phyloP scores from a whole-genome alignment of 176 grass and related monocot species.

The Lolium rigidum region DNA sequence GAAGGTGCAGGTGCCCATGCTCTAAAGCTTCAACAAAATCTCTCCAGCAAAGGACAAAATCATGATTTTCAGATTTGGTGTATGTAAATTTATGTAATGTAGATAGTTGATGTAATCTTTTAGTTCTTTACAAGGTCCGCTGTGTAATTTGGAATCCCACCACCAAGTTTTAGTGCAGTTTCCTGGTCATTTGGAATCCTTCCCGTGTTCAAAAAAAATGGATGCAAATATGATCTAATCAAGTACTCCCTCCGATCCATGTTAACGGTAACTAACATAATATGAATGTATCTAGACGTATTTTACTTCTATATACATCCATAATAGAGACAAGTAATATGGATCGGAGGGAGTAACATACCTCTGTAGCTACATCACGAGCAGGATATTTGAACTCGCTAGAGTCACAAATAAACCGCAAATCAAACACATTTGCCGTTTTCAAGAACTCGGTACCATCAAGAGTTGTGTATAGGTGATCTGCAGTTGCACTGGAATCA shows the following conservation, averaged over 20 bases:
- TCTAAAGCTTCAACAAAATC: neutral
- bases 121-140: neutral
- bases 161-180: neutral
- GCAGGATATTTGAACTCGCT: slow-evolving; percentile 77
- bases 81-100: neutral
- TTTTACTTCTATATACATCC: too few relatives aligned
- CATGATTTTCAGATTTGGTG: neutral
- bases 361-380: slow-evolving; percentile 77
- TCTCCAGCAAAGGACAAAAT: neutral
- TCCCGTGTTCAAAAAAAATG: neutral
- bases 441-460: slow-evolving; percentile 86
- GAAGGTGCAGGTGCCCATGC: neutral
- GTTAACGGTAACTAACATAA: too few relatives aligned
- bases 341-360: slow-evolving; percentile 34
- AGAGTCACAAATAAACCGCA: slow-evolving; percentile 81
- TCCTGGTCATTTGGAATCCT: neutral
- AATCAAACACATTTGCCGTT: slow-evolving; percentile 85
- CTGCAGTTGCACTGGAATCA: slow-evolving; percentile 85
- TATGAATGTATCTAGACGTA: too few relatives aligned
- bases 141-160: neutral
- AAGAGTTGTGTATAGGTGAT: slow-evolving; percentile 83
- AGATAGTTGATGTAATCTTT: neutral
- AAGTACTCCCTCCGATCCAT: too few relatives aligned
- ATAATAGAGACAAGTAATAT: too few relatives aligned
- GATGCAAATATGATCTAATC: neutral